Evolutionary conservation across 2,329 filamentous ascomycete genomes (phyloP), one percentile per base, ranked within the genome.

Genomic region (Claviceps capensis): DNA sequence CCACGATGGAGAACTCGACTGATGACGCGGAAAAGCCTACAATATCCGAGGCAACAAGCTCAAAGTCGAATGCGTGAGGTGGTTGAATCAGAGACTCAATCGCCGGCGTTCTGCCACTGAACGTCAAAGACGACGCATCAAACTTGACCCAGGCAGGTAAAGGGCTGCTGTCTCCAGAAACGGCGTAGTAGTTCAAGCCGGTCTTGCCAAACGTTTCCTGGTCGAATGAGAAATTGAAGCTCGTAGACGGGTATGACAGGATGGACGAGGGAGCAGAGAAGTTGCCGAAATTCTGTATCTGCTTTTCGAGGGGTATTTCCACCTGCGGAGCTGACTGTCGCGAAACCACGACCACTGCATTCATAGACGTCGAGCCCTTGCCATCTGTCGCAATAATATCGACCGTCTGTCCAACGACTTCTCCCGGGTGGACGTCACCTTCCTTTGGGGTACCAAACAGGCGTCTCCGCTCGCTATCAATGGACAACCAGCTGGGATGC

Each of bases 101-200:
- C 1, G 81, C 69, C 1, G 88, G 88, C 2, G 84, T 85, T 37
- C 69, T 78, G 23, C 89, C 89, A 1, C 77, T 78, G 59, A 95
- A 94, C 0, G 74, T 75, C 41, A 95, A 69, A 0, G 67, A 72
- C 2, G 63, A 63, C 1, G 76, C 63, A 58, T 93, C 78, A 61
- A 95, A 95, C n/a, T 70, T 70, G 45, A 95, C 71, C 89, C 89
- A 95, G 0, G 88, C 83, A 19, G 89, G 89, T 38, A 95, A 70
- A 38, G 89, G 88, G n/a, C 85, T 86, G 61, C 86, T 86, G 61
- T 91, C 78, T 5, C 73, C 74, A 4, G 86, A 85, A 3, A 85
- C 81, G 8, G 87, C 86, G 62, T 93, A 91, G 65, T 89, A 95
- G 53, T 81, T 79, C 49, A 82, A 73, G 16, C 67, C 69, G 9